Conservation (phyloP, 495 filamentous ascomycete species). For the Daldinia vernicosa region DNA sequence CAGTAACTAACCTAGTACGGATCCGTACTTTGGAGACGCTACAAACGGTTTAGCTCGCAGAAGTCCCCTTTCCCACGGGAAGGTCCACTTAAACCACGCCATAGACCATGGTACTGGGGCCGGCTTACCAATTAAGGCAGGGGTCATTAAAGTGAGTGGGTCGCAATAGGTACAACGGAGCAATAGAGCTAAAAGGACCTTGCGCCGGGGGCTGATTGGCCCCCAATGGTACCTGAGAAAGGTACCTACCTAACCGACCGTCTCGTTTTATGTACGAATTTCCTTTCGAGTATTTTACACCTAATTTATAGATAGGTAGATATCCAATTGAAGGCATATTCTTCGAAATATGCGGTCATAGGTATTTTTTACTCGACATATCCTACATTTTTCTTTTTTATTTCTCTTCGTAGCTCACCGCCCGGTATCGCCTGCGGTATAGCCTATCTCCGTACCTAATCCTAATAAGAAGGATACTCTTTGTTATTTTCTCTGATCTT, state of each 20-base stretch:
- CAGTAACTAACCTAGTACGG: not conserved
- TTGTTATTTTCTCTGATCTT: not conserved
- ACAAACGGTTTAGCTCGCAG: not conserved
- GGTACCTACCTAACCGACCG: too few species aligned
- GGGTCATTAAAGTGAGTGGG: not conserved
- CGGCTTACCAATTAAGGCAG: not conserved
- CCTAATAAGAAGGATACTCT: not conserved
- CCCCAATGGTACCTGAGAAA: not conserved
- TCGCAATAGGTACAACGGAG: not conserved
- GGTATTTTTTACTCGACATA: not conserved
- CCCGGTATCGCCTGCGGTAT: not conserved
- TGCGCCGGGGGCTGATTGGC: not conserved
- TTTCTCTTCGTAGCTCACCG: not conserved
- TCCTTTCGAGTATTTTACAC: not conserved
- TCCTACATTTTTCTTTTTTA: not conserved
- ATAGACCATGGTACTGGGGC: constrained; percentile 44
- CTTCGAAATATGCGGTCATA: not conserved
- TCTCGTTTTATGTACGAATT: too few species aligned
- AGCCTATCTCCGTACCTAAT: not conserved
- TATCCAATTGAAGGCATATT: too few species aligned
- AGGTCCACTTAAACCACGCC: constrained; percentile 73
- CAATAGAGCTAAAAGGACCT: not conserved
- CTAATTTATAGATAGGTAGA: too few species aligned
- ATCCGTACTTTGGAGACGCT: not conserved
- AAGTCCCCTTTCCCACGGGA: constrained; percentile 2